Evolutionary conservation across 2,329 filamentous ascomycete genomes (phyloP), one percentile per base, ranked within the genome.

Genomic region (Exophiala sp.): DNA sequence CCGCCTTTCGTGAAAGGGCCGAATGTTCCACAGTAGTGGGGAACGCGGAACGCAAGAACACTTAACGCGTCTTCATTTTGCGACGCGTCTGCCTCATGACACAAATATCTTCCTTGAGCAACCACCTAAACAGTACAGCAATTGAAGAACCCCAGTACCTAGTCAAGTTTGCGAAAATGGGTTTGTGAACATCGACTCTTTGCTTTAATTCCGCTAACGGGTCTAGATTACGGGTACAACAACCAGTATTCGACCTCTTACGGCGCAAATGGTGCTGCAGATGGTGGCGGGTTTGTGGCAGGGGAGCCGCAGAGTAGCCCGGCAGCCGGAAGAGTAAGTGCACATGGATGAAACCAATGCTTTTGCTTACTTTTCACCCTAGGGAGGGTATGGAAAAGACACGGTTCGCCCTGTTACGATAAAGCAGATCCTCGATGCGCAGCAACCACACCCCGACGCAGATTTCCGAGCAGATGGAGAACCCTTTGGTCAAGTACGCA

Each of bases 321-420:
- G 21, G 62, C 69, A 3, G 66, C 64, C 44, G 67, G 66, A 59
- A 72, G 66, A 64, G 70, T 71, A 64, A 35, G 38, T 18, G 21
- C 23, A 49, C 27, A 18, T 13, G 14, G 37, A 37, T 23, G 22
- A 44, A 16, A 16, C 11, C 38, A 32, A 24, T 21, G 10, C 37
- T 58, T 16, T 13, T 13, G 24, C 30, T 53, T 43, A 60, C 29
- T 43, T 14, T 58, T n/a, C 4, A 22, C 18, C 5, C 9, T 18
- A 60, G 56, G 49, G 51, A 29, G 58, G 60, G 53, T 85, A 85
- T 66, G 77, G 79, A 60, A 87, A 94, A 69, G 88, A 96, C 63
- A 90, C 88, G 16, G 79, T 98, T 45, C 86, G 93, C 38, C 90
- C 93, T 1, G 86, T 96, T 40, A 98, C 93, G 9, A 88, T 97